phyloP scores from a whole-genome alignment of 2,329 filamentous ascomycete genomes.

The Byssothecium circinans region DNA sequence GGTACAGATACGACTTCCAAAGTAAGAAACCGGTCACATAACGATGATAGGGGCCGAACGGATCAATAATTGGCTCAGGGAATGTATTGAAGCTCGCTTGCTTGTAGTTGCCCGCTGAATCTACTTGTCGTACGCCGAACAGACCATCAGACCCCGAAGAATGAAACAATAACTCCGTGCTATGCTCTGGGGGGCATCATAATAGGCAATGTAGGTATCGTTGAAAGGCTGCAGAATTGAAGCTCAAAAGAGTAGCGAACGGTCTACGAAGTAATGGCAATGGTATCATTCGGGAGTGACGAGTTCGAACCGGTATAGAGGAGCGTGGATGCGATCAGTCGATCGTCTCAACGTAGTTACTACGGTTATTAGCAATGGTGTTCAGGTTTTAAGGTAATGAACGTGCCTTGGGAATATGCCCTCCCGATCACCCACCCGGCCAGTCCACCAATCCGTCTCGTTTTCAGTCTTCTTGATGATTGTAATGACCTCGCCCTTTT shows the following conservation, averaged over 20 bases:
- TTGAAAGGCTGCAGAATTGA: neutral
- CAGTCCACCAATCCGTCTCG: constrained; percentile 97
- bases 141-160: neutral
- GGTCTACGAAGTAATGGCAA: neutral
- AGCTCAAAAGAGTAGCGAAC: neutral
- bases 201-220: neutral
- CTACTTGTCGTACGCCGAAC: neutral
- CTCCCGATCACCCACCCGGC: constrained; percentile 78
- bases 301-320: neutral
- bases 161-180: constrained; percentile 10
- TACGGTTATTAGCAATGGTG: constrained; percentile 10
- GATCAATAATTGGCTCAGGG: neutral
- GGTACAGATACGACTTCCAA: too few relatives aligned
- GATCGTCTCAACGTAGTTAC: constrained; percentile 46
- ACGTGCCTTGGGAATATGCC: constrained; percentile 87
- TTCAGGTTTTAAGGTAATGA: too few relatives aligned
- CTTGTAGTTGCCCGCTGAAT: neutral
- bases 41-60: too few relatives aligned
- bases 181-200: constrained; percentile 6
- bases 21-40: too few relatives aligned
- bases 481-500: constrained; percentile 95
- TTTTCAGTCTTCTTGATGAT: constrained; percentile 93
- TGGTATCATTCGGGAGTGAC: neutral
- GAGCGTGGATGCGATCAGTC: neutral
- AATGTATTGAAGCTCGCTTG: neutral